A percentile compares a stretch with the other conserved stretches of the same genome.
Evolutionary conservation across 2,329 filamentous ascomycete genomes (phyloP).

Genomic region (Penicillium sp.): DNA sequence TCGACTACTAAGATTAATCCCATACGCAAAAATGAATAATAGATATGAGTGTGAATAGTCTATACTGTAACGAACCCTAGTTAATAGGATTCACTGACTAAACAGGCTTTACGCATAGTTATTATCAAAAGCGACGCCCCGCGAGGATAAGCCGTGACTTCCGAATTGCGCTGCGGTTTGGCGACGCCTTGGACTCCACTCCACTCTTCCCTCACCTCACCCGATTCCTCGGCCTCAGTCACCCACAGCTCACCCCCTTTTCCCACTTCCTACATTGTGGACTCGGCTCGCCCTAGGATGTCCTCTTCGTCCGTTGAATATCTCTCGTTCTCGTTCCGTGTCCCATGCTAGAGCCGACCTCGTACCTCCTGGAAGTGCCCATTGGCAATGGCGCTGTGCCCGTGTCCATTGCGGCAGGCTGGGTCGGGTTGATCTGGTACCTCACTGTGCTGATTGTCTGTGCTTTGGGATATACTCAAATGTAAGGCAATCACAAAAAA

Average conservation of each 20-base stretch:
- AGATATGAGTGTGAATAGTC: too few species aligned
- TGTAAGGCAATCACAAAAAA: slow-evolving; percentile 47
- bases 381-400: slow-evolving; percentile 31
- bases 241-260: not conserved
- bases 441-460: slow-evolving; percentile 58
- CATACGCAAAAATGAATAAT: too few species aligned
- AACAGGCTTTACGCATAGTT: too few species aligned
- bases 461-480: slow-evolving; percentile 59
- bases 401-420: slow-evolving; percentile 47
- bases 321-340: slow-evolving; percentile 1
- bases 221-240: not conserved
- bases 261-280: not conserved
- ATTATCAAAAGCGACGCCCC: not conserved
- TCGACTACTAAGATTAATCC: too few species aligned
- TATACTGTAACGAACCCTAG: too few species aligned
- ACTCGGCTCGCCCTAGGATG: slow-evolving; percentile 19
- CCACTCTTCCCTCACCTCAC: not conserved
- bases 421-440: slow-evolving; percentile 58
- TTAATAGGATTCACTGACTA: too few species aligned
- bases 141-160: slow-evolving; percentile 9
- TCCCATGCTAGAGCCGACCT: slow-evolving; percentile 36
- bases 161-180: slow-evolving; percentile 7
- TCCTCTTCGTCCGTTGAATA: slow-evolving; percentile 9
- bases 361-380: slow-evolving; percentile 27
- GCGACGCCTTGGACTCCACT: slow-evolving; percentile 8